Base-by-base conservation (phyloP, 257 asterid genomes). In the Lantana camara region DNA sequence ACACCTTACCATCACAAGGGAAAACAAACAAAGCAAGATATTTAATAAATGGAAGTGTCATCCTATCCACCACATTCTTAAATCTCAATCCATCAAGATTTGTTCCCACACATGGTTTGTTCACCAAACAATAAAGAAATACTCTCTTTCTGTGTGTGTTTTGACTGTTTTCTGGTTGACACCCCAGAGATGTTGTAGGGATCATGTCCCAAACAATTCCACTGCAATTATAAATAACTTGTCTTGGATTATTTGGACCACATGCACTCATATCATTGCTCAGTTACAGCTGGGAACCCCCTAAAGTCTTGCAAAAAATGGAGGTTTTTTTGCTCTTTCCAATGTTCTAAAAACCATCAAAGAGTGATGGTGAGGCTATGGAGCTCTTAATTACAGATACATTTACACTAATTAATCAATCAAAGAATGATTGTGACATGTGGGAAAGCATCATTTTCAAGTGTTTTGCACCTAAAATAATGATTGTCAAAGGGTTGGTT, bases 171-270 rank as follows among this genome's bases (percentile, higher is more conserved):
- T 50, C 12, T 54, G 74, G 74, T 55, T 68, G 79, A 68, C 66
- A 68, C 73, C 69, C 72, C 58, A 70, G 54, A 69, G 55, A 66
- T 64, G 68, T 62, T 76, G 87, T 73, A 66, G 82, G 82, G 85
- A 69, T 78, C 72, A 64, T 80, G 93, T 82, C 73, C 64, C 64
- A 75, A 82, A 73, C 78, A 77, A 77, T 67, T 76, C 60, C 64
- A 19, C 67, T n/a, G 81, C 72, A 74, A 72, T 74, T 57, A 77
- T 81, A 76, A 35, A 79, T 58, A 77, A 69, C 72, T 49, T 78
- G 90, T 80, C 81, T 77, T 67, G 85, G 81, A 88, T 78, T 88
- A 79, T 83, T 78, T 66, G 73, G 78, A 75, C 82, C 95, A 79
- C 80, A 79, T 83, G 85, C 82, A 80, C 74, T 76, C 83, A 35